Evolutionary conservation across 1,139 yeast genomes (phyloP).

Genomic region (Suzukiozyma palmioleophila): DNA sequence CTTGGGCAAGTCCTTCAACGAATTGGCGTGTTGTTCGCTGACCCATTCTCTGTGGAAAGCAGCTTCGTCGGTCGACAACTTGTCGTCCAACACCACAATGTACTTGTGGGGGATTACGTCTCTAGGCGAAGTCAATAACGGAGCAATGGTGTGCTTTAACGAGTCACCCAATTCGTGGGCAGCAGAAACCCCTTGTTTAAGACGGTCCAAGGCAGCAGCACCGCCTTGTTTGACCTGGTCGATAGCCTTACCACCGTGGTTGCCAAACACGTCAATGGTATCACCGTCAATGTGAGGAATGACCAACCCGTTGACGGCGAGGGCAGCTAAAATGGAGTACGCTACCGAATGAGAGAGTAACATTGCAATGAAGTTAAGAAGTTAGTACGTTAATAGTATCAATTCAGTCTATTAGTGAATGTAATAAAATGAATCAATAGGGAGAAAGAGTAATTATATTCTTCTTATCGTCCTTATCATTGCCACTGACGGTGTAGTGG

Average conservation of each 20-base stretch:
- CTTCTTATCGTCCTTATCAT: slow-evolving; percentile 1
- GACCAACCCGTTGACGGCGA: slow-evolving; percentile 62
- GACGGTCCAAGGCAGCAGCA: slow-evolving; percentile 4
- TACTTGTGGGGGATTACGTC: slow-evolving; percentile 70
- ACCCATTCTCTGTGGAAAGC: slow-evolving; percentile 66
- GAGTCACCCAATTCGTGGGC: not conserved
- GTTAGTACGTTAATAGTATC: too few species aligned
- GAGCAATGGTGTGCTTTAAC: slow-evolving; percentile 8
- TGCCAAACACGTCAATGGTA: slow-evolving; percentile 34
- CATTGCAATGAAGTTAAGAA: slow-evolving; percentile 19
- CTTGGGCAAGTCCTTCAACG: slow-evolving; percentile 21
- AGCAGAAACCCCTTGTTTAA: not conserved
- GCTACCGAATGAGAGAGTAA: slow-evolving; percentile 48
- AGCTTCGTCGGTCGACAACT: slow-evolving; percentile 45
- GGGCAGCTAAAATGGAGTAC: slow-evolving; percentile 50
- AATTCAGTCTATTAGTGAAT: too few species aligned
- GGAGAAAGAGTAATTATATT: not conserved
- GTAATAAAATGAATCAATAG: too few species aligned
- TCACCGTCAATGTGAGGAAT: slow-evolving; percentile 49
- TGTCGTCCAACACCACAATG: slow-evolving; percentile 68
- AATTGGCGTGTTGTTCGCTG: slow-evolving; percentile 34
- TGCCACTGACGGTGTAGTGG: not conserved
- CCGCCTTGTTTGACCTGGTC: slow-evolving; percentile 5
- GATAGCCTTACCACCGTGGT: slow-evolving; percentile 6
- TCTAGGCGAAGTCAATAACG: slow-evolving; percentile 24